A percentile compares a stretch with the other conserved stretches of the same genome.
phyloP scores from a whole-genome alignment of 257 asterid species.

The Nicotiana tabacum region DNA sequence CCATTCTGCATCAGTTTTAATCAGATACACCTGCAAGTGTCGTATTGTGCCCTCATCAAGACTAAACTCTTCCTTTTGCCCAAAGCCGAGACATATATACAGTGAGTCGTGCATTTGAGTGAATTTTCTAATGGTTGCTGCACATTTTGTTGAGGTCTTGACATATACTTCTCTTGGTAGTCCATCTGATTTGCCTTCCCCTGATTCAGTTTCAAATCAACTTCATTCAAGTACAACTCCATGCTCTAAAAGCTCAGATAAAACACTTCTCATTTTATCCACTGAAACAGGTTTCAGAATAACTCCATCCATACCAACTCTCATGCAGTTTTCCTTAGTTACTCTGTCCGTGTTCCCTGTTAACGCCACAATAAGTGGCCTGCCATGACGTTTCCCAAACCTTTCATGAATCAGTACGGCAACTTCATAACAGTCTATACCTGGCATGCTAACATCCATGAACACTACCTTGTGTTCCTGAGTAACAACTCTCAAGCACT shows the following conservation, averaged over 20 bases:
- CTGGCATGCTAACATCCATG: conserved; percentile 60
- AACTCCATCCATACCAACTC: conserved; percentile 83
- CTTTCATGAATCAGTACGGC: conserved; percentile 64
- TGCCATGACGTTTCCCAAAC: conserved; percentile 45
- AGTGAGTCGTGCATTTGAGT: not conserved
- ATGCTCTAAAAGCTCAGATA: conserved; percentile 72
- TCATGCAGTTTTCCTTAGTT: conserved; percentile 65
- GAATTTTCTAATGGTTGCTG: not conserved
- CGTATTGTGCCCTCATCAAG: not conserved
- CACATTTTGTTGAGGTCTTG: not conserved
- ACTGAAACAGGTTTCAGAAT: conserved; percentile 77
- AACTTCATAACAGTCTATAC: conserved; percentile 51
- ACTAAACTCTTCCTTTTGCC: not conserved
- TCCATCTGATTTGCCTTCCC: too few relatives aligned
- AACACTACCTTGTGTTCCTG: conserved; percentile 79
- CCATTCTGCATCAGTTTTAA: not conserved
- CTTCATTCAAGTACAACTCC: conserved; percentile 55
- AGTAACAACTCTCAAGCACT: conserved; percentile 56
- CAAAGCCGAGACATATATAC: conserved; percentile 5
- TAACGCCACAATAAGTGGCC: conserved; percentile 68
- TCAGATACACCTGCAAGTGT: not conserved
- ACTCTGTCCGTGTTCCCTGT: conserved; percentile 58
- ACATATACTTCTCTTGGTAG: not conserved
- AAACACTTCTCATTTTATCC: conserved; percentile 79
- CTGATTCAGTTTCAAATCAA: too few relatives aligned